These are phyloP conservation scores for Alisma plantagoaquatica DNA, from an alignment of 106 monocot species.

Conservation along the genomic window DNA sequence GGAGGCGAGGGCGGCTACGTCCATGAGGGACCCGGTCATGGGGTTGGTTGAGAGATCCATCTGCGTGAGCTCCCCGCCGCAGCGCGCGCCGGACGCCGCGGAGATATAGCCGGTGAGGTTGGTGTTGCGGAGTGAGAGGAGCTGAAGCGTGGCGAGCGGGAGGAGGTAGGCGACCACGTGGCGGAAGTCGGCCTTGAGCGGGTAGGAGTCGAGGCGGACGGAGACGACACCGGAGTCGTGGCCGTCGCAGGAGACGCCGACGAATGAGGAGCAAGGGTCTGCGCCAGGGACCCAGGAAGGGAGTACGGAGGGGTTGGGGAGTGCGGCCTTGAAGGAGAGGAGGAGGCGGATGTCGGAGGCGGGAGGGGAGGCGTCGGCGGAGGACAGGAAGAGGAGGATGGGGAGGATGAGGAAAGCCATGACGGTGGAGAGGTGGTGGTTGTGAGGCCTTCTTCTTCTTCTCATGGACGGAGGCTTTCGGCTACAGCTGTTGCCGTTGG, in stretches of 20 bases:
- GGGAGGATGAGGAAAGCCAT: conserved; percentile 14
- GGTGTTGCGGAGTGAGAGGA: conserved; percentile 26
- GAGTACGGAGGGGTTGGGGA: conserved; percentile 28
- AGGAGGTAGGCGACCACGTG: conserved; percentile 34
- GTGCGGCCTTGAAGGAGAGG: conserved; percentile 45
- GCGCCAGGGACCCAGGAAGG: conserved; percentile 26
- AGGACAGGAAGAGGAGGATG: conserved; percentile 6
- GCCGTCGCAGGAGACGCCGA: conserved; percentile 36
- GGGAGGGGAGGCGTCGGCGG: neutral
- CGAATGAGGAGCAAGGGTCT: conserved; percentile 45
- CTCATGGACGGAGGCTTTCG: too few species aligned
- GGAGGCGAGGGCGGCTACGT: conserved; percentile 18
- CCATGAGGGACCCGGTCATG: conserved; percentile 34
- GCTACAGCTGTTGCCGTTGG: too few species aligned
- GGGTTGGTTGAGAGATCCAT: conserved; percentile 52
- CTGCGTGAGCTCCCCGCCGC: conserved; percentile 23
- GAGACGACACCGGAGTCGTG: conserved; percentile 19
- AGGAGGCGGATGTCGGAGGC: conserved; percentile 30
- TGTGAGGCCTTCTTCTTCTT: neutral
- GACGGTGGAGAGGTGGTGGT: neutral
- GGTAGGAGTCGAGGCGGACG: conserved; percentile 24
- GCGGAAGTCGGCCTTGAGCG: conserved; percentile 34
- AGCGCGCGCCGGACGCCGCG: conserved; percentile 10
- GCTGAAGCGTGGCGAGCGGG: conserved; percentile 24
- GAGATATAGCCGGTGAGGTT: conserved; percentile 46